phyloP scores from a whole-genome alignment of 2,329 filamentous ascomycete species.

The Trichothecium sympodiale region DNA sequence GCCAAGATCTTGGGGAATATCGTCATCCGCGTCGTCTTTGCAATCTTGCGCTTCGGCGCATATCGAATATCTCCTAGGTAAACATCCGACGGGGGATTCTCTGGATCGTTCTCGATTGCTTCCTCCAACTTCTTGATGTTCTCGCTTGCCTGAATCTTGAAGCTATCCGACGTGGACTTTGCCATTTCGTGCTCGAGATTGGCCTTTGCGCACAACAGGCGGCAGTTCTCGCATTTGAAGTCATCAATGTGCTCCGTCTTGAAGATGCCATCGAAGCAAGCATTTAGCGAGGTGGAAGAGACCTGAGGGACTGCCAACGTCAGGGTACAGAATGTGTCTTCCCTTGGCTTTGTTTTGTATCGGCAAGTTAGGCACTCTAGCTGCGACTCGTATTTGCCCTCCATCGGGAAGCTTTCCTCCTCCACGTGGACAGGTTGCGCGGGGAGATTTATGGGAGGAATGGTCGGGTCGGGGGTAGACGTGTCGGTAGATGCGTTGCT shows the following conservation, averaged over 20 bases:
- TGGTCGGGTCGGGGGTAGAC: background rate
- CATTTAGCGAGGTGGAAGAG: constrained; percentile 67
- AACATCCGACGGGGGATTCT: constrained; percentile 61
- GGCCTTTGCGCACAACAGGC: constrained; percentile 67
- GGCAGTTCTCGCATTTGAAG: constrained; percentile 89
- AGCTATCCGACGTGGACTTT: constrained; percentile 39
- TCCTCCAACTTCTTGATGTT: constrained; percentile 55
- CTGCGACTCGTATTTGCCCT: constrained; percentile 87
- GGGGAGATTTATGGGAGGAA: no score
- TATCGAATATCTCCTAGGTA: constrained; percentile 61
- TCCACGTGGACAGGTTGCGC: no score
- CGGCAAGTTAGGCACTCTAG: constrained; percentile 85
- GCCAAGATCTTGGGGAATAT: constrained; percentile 82
- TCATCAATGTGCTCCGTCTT: constrained; percentile 95
- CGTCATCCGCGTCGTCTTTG: constrained; percentile 78
- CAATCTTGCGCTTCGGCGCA: constrained; percentile 74
- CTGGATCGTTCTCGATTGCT: constrained; percentile 72
- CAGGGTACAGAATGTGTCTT: constrained; percentile 81
- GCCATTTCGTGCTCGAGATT: constrained; percentile 49
- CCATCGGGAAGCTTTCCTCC: constrained; percentile 80
- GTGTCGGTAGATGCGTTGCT: constrained; percentile 11
- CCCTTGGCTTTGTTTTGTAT: constrained; percentile 76
- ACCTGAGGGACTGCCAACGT: constrained; percentile 85
- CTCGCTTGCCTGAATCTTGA: constrained; percentile 37
- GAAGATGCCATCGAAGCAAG: constrained; percentile 87